Base-by-base conservation (phyloP, 768 basidiomycete species). In the Mycena haematopus region DNA sequence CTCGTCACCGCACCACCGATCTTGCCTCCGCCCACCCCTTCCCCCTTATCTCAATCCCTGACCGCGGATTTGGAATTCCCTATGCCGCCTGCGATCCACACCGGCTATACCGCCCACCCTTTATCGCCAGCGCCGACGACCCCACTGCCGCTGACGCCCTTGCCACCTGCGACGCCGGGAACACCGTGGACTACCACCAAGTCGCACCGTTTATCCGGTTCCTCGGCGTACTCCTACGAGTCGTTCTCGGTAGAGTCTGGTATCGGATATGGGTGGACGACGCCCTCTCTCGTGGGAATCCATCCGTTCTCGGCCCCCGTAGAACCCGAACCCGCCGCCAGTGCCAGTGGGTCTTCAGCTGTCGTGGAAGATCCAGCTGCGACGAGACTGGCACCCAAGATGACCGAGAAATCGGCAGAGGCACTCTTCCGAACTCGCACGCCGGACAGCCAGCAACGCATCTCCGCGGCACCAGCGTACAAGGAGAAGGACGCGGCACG, bases 301-400 rank as follows among this genome's bases (percentile, higher is more conserved):
- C 62, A 63, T 29, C 62, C 62, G 2, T 63, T 63, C 36, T 63
- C 62, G 3, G 62, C 62, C n/a, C 49, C 35, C 17, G 51, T 45
- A 14, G 45, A 40, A 22, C 29, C 54, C 1, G 36, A 55, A 17
- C 27, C 53, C 11, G 21, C 14, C 31, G 29, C 49, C 5, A 29
- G 62, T 10, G 22, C 40, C 5, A 29, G 62, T 15, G 11, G 33
- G n/a, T 52, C 61, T 5, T 17, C 36, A 5, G 6, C 25, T 2
- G 13, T 1, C 15, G 52, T 19, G 13, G 36, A 36, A 1, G 2
- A 22, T 19, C 3, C 2, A 10, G 40, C 40, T 7, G 5, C 15
- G 8, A 17, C 44, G 2, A 33, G 36, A 5, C 57, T 58, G 3
- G n/a, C 52, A 4, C 62, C 62, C 0, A 46, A 10, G 24, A 46